Conservation (phyloP, 176 grass and related monocot species). For the Ensete ventricosum region DNA sequence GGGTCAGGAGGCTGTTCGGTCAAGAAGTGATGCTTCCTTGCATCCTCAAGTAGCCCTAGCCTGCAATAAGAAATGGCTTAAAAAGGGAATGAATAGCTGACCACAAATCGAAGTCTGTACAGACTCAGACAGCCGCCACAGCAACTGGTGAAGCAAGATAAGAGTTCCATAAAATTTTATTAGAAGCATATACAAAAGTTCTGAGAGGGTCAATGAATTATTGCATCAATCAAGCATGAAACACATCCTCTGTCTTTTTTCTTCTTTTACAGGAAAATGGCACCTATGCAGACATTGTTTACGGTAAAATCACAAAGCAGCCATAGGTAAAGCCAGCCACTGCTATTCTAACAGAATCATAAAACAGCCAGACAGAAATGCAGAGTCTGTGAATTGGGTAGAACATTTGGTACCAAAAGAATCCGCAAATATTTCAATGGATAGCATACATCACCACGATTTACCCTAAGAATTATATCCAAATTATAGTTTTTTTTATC, state of each 20-base stretch:
- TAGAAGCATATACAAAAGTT: not conserved
- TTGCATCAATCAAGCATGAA: not conserved
- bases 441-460: not conserved
- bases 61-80: not conserved
- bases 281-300: not conserved
- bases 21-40: constrained; percentile 3
- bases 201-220: not conserved
- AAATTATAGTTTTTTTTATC: not conserved
- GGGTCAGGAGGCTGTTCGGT: not conserved
- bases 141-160: too few relatives aligned
- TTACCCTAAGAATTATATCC: not conserved
- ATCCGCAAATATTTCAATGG: too few relatives aligned
- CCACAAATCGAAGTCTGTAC: not conserved
- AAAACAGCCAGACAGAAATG: too few relatives aligned
- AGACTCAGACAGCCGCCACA: too few relatives aligned
- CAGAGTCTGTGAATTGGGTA: too few relatives aligned
- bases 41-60: constrained; percentile 12
- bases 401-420: too few relatives aligned
- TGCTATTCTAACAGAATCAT: too few relatives aligned
- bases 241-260: not conserved
- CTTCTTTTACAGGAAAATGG: not conserved
- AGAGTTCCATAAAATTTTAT: too few relatives aligned
- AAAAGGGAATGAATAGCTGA: not conserved
- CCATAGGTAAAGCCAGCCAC: too few relatives aligned
- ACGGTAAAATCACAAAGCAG: not conserved